phyloP scores from a whole-genome alignment of 2,329 filamentous ascomycete genomes.

The Colletotrichum lupini region DNA sequence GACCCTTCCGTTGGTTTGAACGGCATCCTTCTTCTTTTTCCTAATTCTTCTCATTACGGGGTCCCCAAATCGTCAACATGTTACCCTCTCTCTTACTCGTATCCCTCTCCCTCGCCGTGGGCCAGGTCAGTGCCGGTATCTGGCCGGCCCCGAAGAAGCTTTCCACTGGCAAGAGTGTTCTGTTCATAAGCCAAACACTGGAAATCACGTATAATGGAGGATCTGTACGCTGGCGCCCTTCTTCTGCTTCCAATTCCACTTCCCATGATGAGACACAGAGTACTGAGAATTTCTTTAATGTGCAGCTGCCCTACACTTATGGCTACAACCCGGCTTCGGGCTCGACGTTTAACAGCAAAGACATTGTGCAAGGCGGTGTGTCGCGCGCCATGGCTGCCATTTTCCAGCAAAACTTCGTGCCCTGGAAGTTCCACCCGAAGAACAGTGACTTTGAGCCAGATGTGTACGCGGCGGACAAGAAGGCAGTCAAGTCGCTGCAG shows the following conservation, averaged over 20 bases:
- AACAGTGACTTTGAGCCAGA: constrained; percentile 74
- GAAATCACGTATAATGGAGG: constrained; percentile 69
- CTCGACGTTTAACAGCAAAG: constrained; percentile 57
- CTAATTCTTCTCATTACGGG: background rate
- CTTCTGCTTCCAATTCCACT: constrained; percentile 39
- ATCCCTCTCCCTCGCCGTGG: constrained; percentile 51
- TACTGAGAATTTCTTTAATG: constrained; percentile 48
- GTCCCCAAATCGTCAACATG: constrained; percentile 37
- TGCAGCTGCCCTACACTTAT: constrained; percentile 60
- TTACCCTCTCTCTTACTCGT: constrained; percentile 48
- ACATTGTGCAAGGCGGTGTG: constrained; percentile 66
- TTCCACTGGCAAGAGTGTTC: constrained; percentile 60
- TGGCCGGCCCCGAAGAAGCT: constrained; percentile 67
- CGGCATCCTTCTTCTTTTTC: background rate
- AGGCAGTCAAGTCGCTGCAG: constrained; percentile 67
- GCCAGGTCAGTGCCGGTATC: constrained; percentile 58
- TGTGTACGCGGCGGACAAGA: constrained; percentile 50
- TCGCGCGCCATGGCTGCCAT: constrained; percentile 72
- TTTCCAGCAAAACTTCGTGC: constrained; percentile 76
- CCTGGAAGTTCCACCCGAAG: constrained; percentile 80
- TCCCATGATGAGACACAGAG: constrained; percentile 34
- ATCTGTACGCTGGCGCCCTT: constrained; percentile 61
- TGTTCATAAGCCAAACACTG: constrained; percentile 65
- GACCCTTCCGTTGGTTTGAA: background rate
- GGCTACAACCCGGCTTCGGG: constrained; percentile 54